Percentiles rank a stretch among this genome's conserved stretches.
Conservation (phyloP, 257 asterid genomes). For the Thymus quinquecostatus region DNA sequence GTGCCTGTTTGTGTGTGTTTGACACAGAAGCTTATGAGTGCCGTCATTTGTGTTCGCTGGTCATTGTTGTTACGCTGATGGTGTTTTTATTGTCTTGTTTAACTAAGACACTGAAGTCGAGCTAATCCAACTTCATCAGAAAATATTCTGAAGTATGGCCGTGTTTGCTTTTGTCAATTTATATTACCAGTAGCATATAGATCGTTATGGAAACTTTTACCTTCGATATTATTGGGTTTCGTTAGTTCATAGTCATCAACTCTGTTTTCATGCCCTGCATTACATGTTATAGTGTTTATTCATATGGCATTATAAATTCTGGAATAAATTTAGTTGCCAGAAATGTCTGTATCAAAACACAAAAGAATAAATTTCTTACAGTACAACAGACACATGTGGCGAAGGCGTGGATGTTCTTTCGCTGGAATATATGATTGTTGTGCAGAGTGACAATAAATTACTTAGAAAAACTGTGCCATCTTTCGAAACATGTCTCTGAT, state of each 20-base stretch:
- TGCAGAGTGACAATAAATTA: constrained; percentile 22
- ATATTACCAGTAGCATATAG: not conserved
- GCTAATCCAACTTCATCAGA: not conserved
- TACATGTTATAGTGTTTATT: not conserved
- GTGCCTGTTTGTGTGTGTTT: not conserved
- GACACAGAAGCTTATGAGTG: not conserved
- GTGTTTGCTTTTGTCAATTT: not conserved
- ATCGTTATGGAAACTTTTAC: not conserved
- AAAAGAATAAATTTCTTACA: constrained; percentile 11
- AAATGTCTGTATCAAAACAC: constrained; percentile 5
- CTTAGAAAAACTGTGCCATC: constrained; percentile 16
- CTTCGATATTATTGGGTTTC: not conserved
- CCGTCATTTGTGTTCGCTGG: not conserved
- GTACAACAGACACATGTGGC: not conserved
- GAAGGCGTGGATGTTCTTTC: constrained; percentile 10
- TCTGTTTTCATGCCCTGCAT: not conserved
- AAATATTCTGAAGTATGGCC: not conserved
- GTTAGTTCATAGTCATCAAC: not conserved
- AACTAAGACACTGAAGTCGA: not conserved
- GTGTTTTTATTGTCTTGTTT: no score
- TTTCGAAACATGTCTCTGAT: constrained; percentile 4
- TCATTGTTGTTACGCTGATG: not conserved
- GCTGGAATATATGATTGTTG: constrained; percentile 18
- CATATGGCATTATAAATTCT: constrained; percentile 5
- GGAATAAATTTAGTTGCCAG: constrained; percentile 5